These are phyloP conservation scores for Zygosaccharomyces bisporus DNA, from an alignment of 805 yeast species.

Conservation along the genomic window DNA sequence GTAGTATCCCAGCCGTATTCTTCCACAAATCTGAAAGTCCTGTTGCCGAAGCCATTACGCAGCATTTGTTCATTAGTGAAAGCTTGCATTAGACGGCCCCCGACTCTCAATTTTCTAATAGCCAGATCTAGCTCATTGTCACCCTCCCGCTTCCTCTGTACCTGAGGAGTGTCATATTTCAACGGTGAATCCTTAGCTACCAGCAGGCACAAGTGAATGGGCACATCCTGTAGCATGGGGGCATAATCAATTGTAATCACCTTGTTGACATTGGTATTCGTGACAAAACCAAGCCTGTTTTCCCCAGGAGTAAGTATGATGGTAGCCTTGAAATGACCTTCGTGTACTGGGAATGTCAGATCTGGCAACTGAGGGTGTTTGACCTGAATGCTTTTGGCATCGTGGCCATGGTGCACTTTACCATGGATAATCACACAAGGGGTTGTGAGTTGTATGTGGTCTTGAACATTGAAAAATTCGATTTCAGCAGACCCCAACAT, in stretches of 20 bases:
- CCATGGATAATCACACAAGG: slow-evolving; percentile 54
- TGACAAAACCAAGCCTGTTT: slow-evolving; percentile 50
- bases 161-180: slow-evolving; percentile 61
- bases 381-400: slow-evolving; percentile 42
- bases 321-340: slow-evolving; percentile 70
- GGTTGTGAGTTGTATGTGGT: slow-evolving; percentile 40
- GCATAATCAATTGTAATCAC: slow-evolving; percentile 43
- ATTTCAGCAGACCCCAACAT: slow-evolving; percentile 16
- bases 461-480: slow-evolving; percentile 35
- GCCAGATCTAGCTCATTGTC: slow-evolving; percentile 70
- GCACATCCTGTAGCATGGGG: slow-evolving; percentile 62
- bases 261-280: slow-evolving; percentile 40
- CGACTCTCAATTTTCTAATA: slow-evolving; percentile 67
- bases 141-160: slow-evolving; percentile 45
- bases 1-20: slow-evolving; percentile 54
- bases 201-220: slow-evolving; percentile 74
- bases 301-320: slow-evolving; percentile 67
- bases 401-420: slow-evolving; percentile 23
- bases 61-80: slow-evolving; percentile 88
- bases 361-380: slow-evolving; percentile 51
- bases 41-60: slow-evolving; percentile 68
- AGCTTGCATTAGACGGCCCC: slow-evolving; percentile 85
- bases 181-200: slow-evolving; percentile 74
- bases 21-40: slow-evolving; percentile 74
- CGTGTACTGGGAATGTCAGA: slow-evolving; percentile 62